Evolutionary conservation across 768 basidiomycete species (phyloP).

Genomic region (Gymnopilus junonius): DNA sequence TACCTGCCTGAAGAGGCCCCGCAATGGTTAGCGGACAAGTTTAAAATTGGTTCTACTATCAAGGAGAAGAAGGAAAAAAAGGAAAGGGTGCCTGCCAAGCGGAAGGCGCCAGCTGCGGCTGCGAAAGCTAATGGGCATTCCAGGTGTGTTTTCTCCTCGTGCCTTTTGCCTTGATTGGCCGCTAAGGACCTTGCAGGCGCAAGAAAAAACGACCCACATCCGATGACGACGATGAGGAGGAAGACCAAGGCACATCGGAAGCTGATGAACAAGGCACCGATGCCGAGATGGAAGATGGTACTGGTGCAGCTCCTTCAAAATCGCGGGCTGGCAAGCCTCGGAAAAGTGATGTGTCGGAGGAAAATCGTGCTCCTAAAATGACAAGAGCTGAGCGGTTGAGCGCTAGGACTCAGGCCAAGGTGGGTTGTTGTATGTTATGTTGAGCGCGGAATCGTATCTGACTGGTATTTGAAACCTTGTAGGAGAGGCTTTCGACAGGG

Average conservation of each 20-base stretch:
- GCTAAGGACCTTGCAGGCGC: conserved; percentile 32
- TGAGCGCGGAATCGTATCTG: neutral
- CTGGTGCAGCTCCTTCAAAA: neutral
- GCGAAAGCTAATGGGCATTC: conserved; percentile 50
- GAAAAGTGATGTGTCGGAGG: conserved; percentile 32
- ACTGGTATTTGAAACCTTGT: neutral
- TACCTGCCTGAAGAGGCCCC: conserved; percentile 69
- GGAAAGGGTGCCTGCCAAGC: conserved; percentile 54
- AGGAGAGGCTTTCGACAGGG: conserved; percentile 19
- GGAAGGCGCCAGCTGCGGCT: conserved; percentile 50
- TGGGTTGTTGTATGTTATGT: neutral
- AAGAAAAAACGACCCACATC: conserved; percentile 36
- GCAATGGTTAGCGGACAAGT: conserved; percentile 58
- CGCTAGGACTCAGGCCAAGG: conserved; percentile 30
- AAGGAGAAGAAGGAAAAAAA: conserved; percentile 50
- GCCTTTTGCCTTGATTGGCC: conserved; percentile 7
- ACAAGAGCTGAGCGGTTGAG: conserved; percentile 27
- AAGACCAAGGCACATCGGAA: conserved; percentile 27
- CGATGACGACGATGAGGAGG: conserved; percentile 44
- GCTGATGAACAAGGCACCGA: conserved; percentile 40
- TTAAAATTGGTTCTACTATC: conserved; percentile 32
- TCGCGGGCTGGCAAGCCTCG: conserved; percentile 20
- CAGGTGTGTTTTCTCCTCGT: conserved; percentile 41
- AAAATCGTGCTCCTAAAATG: conserved; percentile 21
- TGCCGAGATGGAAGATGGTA: conserved; percentile 39